These are phyloP conservation scores for Leccinum pellstonianum DNA, from an alignment of 768 basidiomycete species.

Conservation along the genomic window DNA sequence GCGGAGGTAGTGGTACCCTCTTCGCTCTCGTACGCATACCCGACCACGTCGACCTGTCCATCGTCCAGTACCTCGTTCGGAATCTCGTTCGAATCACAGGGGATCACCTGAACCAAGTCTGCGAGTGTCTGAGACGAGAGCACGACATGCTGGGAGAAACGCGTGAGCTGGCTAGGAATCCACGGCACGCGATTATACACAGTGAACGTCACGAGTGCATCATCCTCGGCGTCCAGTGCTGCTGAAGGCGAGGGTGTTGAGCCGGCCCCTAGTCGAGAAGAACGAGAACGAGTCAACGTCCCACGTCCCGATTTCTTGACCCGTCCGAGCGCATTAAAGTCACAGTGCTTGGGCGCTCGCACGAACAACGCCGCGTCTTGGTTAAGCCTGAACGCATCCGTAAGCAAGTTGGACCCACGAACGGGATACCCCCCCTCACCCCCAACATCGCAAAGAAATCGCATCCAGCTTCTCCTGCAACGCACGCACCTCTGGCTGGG, in stretches of 20 bases:
- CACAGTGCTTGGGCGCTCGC: conserved; percentile 61
- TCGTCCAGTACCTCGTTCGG: conserved; percentile 39
- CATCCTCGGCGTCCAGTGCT: conserved; percentile 17
- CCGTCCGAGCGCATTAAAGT: conserved; percentile 54
- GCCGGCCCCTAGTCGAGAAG: not conserved
- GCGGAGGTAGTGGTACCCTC: not conserved
- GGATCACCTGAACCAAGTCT: conserved; percentile 57
- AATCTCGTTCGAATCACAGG: conserved; percentile 60
- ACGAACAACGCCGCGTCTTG: conserved; percentile 59
- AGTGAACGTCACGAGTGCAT: conserved; percentile 58
- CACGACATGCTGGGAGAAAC: conserved; percentile 66
- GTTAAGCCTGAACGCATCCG: conserved; percentile 47
- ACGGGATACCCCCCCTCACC: conserved; percentile 39
- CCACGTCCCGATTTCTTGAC: conserved; percentile 35
- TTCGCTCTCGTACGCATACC: conserved; percentile 30
- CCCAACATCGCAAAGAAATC: conserved; percentile 57
- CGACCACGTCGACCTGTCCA: conserved; percentile 31
- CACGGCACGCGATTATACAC: conserved; percentile 61
- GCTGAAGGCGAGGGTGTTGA: not conserved
- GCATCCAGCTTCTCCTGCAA: conserved; percentile 53
- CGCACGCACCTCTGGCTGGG: conserved; percentile 44
- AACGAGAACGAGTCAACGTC: conserved; percentile 16
- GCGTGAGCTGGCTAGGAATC: conserved; percentile 56
- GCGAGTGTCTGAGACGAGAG: conserved; percentile 71
- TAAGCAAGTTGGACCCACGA: too few relatives aligned